A percentile compares a stretch with the other conserved stretches of the same genome.
Conservation (phyloP, 2,329 filamentous ascomycete genomes). For the Alternaria rosae region DNA sequence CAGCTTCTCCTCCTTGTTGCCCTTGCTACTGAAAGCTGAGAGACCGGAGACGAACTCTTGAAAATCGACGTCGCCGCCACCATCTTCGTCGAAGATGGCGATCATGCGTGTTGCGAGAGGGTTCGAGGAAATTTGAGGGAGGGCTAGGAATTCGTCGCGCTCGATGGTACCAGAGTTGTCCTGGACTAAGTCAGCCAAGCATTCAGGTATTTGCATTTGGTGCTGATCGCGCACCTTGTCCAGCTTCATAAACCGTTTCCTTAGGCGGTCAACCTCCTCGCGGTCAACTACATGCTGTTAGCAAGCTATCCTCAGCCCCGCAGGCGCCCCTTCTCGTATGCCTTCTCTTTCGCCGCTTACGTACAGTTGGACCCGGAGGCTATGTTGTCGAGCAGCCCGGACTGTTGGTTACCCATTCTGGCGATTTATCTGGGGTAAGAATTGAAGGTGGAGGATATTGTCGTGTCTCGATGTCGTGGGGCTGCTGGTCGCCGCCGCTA, state of each 20-base stretch:
- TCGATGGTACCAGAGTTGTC: slow-evolving; percentile 99
- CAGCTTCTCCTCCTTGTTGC: slow-evolving; percentile 98
- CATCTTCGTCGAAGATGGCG: slow-evolving; percentile 98
- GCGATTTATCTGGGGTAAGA: slow-evolving; percentile 24
- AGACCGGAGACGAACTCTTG: slow-evolving; percentile 97
- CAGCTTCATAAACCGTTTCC: slow-evolving; percentile 98
- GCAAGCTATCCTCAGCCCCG: slow-evolving; percentile 39
- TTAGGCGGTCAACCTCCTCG: slow-evolving; percentile 93
- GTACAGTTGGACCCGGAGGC: slow-evolving; percentile 96
- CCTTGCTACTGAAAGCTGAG: slow-evolving; percentile 95
- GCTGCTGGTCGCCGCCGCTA: slow-evolving; percentile 20
- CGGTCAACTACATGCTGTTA: slow-evolving; percentile 75
- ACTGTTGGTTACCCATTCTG: slow-evolving; percentile 64
- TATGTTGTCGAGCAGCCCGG: slow-evolving; percentile 87
- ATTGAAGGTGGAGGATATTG: slow-evolving; percentile 22
- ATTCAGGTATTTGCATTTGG: no score
- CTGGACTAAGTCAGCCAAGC: slow-evolving; percentile 55
- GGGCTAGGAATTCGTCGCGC: slow-evolving; percentile 95
- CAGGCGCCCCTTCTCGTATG: slow-evolving; percentile 30
- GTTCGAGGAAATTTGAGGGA: slow-evolving; percentile 97
- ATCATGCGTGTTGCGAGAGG: slow-evolving; percentile 98
- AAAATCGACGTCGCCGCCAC: slow-evolving; percentile 96
- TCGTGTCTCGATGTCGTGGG: slow-evolving; percentile 30
- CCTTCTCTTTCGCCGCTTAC: slow-evolving; percentile 40
- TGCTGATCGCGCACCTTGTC: slow-evolving; percentile 75